Evolutionary conservation across 108 stramenopile species (phyloP).

Genomic region (Epithemia pelagica): DNA sequence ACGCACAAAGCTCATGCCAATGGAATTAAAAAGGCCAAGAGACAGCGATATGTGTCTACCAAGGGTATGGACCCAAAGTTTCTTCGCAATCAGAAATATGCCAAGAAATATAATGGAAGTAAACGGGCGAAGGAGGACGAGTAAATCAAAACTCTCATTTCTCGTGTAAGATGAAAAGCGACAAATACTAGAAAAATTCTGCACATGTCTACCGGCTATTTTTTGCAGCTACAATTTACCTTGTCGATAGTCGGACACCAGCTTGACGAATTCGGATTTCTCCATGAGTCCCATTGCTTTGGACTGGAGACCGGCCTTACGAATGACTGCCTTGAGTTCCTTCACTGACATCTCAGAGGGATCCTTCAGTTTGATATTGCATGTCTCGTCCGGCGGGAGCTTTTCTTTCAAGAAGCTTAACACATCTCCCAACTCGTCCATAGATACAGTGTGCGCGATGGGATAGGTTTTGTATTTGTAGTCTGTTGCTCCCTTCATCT

Average conservation of each 20-base stretch:
- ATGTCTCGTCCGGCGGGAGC: constrained; percentile 58
- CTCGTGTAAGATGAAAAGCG: not conserved
- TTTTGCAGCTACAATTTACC: constrained; percentile 2
- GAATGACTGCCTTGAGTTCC: constrained; percentile 88
- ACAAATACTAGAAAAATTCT: not conserved
- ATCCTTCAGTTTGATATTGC: constrained; percentile 63
- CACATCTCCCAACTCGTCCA: constrained; percentile 62
- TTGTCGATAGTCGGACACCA: constrained; percentile 67
- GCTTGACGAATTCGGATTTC: constrained; percentile 82
- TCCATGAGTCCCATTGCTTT: constrained; percentile 89
- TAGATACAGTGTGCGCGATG: constrained; percentile 72
- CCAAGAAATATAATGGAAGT: constrained; percentile 86
- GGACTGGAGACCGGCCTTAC: constrained; percentile 65
- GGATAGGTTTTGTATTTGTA: constrained; percentile 75
- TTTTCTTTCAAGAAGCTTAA: constrained; percentile 53
- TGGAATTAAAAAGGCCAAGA: constrained; percentile 89
- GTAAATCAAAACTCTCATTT: not conserved
- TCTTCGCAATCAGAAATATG: constrained; percentile 86
- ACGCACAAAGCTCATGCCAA: constrained; percentile 90
- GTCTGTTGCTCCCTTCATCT: constrained; percentile 47
- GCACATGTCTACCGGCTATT: too few species aligned
- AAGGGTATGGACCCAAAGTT: constrained; percentile 91
- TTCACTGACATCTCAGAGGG: constrained; percentile 82
- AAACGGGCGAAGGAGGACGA: constrained; percentile 69
- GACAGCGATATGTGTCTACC: constrained; percentile 67